Conservation (phyloP, 148 eudicot species). For the Suaeda aralocaspica region DNA sequence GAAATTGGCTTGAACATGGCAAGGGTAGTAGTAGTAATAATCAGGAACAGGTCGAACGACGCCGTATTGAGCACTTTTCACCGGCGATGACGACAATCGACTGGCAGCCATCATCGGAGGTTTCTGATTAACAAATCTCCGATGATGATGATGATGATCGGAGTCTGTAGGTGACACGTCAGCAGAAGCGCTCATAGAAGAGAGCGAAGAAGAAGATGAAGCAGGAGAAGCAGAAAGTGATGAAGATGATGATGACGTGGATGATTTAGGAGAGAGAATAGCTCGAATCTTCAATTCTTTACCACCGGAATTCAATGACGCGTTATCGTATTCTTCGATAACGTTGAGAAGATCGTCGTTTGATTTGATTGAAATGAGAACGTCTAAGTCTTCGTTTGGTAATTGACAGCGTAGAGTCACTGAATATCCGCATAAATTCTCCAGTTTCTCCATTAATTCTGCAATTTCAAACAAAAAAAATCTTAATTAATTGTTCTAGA, state of each 20-base stretch:
- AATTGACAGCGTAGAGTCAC: slow-evolving; percentile 58
- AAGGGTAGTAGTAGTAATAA: slow-evolving; percentile 23
- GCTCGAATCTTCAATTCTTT: slow-evolving; percentile 66
- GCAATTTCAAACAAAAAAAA: slow-evolving; percentile 4
- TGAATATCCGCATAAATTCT: slow-evolving; percentile 54
- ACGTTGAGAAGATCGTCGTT: slow-evolving; percentile 62
- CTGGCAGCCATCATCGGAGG: slow-evolving; percentile 15
- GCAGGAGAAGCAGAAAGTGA: slow-evolving; percentile 21
- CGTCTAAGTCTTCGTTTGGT: slow-evolving; percentile 75
- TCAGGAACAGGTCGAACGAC: slow-evolving; percentile 23
- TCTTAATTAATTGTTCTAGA: neutral
- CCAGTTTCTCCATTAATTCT: slow-evolving; percentile 64
- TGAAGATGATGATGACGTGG: slow-evolving; percentile 21
- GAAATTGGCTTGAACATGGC: slow-evolving; percentile 28
- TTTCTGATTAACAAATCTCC: slow-evolving; percentile 3
- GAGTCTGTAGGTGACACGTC: slow-evolving; percentile 23
- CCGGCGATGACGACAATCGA: slow-evolving; percentile 9
- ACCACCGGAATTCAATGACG: slow-evolving; percentile 24
- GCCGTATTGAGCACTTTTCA: slow-evolving; percentile 17
- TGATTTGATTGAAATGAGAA: slow-evolving; percentile 55
- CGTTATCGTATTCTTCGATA: slow-evolving; percentile 64
- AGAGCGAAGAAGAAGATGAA: slow-evolving; percentile 21
- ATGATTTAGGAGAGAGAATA: slow-evolving; percentile 34
- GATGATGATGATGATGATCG: slow-evolving; percentile 16
- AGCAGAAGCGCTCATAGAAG: slow-evolving; percentile 32